phyloP scores from a whole-genome alignment of 139 green algal species.

The Asterochloris sp. region DNA sequence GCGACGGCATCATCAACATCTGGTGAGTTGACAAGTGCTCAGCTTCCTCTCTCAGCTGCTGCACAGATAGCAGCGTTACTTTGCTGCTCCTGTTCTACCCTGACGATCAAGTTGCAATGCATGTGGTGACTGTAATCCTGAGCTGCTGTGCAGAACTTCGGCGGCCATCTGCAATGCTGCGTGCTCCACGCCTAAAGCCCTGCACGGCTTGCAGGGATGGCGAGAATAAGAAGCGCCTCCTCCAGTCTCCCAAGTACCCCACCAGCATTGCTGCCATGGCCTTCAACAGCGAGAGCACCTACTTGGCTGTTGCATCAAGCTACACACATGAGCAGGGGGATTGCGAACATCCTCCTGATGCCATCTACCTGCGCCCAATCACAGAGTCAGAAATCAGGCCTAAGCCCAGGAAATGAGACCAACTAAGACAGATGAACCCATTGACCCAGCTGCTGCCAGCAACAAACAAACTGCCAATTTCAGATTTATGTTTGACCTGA shows the following conservation, averaged over 20 bases:
- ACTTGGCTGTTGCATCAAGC: slow-evolving; percentile 80
- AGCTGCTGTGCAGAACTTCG: too few relatives aligned
- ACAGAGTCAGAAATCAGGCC: slow-evolving; percentile 70
- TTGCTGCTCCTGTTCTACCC: too few relatives aligned
- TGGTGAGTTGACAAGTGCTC: slow-evolving; percentile 33
- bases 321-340: slow-evolving; percentile 78
- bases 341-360: slow-evolving; percentile 47
- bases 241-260: slow-evolving; percentile 65
- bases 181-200: too few relatives aligned
- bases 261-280: slow-evolving; percentile 79
- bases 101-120: too few relatives aligned
- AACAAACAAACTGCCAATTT: too few relatives aligned
- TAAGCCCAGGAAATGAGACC: slow-evolving; percentile 38
- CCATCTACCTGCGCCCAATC: slow-evolving; percentile 71
- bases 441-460: too few relatives aligned
- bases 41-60: too few relatives aligned
- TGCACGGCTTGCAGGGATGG: slow-evolving; percentile 51
- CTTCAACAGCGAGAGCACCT: slow-evolving; percentile 65
- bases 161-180: too few relatives aligned
- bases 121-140: too few relatives aligned
- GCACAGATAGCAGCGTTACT: too few relatives aligned
- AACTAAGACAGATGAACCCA: too few relatives aligned
- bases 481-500: too few relatives aligned
- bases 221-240: slow-evolving; percentile 90
- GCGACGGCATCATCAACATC: slow-evolving; percentile 85